phyloP scores from a whole-genome alignment of 2,329 filamentous ascomycete species.

The Aspergillus sp. region DNA sequence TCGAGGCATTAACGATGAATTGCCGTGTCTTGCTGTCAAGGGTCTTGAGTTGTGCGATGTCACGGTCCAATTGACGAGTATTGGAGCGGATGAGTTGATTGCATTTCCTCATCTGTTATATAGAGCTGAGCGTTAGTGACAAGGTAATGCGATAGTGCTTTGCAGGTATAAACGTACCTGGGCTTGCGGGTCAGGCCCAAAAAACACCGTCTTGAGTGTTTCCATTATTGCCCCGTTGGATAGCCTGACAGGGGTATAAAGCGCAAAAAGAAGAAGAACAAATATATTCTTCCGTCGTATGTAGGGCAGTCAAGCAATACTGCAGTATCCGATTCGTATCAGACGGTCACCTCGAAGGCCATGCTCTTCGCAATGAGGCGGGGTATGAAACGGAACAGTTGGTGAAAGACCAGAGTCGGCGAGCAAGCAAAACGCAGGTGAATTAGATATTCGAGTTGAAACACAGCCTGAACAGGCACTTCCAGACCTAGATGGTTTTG shows the following conservation, averaged over 20 bases:
- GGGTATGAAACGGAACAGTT: neutral
- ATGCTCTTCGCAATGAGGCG: slow-evolving; percentile 1
- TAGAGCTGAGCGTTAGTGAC: slow-evolving; percentile 5
- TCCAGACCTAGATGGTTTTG: neutral
- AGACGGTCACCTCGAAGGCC: neutral
- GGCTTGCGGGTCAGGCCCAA: slow-evolving; percentile 82
- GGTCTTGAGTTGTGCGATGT: slow-evolving; percentile 69
- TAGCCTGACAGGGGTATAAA: no score
- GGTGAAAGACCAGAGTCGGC: neutral
- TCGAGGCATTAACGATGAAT: slow-evolving; percentile 74
- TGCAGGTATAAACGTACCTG: slow-evolving; percentile 55
- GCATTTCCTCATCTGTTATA: slow-evolving; percentile 77
- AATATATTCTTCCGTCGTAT: no score
- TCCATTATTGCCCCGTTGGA: slow-evolving; percentile 56
- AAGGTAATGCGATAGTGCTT: no score
- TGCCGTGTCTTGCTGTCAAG: slow-evolving; percentile 78
- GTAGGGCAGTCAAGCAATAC: no score
- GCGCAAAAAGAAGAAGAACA: no score
- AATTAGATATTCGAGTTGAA: neutral
- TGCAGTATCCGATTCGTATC: neutral
- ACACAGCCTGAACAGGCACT: neutral
- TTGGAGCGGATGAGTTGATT: slow-evolving; percentile 83
- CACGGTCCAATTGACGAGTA: slow-evolving; percentile 87
- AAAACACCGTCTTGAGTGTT: slow-evolving; percentile 75
- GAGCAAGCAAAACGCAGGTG: neutral